A percentile compares a stretch with the other conserved stretches of the same genome.
Evolutionary conservation across 1,284 basidiomycete genomes (phyloP).

Genomic region (Malassezia caprae): DNA sequence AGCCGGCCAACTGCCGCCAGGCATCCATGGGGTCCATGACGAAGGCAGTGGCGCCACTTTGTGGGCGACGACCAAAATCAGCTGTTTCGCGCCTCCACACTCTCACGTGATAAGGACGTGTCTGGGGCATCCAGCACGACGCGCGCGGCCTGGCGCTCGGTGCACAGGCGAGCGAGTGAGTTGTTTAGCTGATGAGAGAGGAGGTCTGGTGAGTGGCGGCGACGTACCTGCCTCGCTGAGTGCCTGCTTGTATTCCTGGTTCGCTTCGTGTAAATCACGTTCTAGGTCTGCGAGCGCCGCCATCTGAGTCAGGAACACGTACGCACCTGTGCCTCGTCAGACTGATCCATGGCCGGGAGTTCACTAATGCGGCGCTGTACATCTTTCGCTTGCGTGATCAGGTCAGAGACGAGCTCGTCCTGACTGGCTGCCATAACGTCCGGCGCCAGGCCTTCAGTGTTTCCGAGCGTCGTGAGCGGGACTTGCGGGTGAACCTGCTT

Average conservation of each 20-base stretch:
- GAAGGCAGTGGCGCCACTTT: conserved; percentile 6
- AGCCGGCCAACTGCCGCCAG: not conserved
- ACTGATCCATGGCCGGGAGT: conserved; percentile 9
- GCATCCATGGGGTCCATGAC: not conserved
- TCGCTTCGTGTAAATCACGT: conserved; percentile 13
- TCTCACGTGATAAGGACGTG: conserved; percentile 6
- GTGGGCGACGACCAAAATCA: conserved; percentile 13
- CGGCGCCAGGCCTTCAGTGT: conserved; percentile 22
- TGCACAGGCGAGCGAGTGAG: conserved; percentile 5
- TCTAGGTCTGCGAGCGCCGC: conserved; percentile 7
- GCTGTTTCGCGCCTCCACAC: conserved; percentile 15
- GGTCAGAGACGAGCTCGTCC: conserved; percentile 26
- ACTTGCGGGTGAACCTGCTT: conserved; percentile 18
- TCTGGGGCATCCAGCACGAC: not conserved
- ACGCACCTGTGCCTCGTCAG: conserved; percentile 10
- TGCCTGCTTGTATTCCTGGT: conserved; percentile 19
- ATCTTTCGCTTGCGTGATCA: conserved; percentile 22
- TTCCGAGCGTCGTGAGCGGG: conserved; percentile 26
- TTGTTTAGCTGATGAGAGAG: conserved; percentile 4
- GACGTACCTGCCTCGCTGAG: conserved; percentile 17
- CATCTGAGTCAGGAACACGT: not conserved
- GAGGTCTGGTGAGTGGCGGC: not conserved
- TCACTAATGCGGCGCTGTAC: conserved; percentile 23
- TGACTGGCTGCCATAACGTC: conserved; percentile 21
- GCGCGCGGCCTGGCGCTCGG: conserved; percentile 8